A percentile compares a stretch with the other conserved stretches of the same genome.
phyloP scores from a whole-genome alignment of 2,329 filamentous ascomycete genomes.

The Aspergillus transmontanensis region DNA sequence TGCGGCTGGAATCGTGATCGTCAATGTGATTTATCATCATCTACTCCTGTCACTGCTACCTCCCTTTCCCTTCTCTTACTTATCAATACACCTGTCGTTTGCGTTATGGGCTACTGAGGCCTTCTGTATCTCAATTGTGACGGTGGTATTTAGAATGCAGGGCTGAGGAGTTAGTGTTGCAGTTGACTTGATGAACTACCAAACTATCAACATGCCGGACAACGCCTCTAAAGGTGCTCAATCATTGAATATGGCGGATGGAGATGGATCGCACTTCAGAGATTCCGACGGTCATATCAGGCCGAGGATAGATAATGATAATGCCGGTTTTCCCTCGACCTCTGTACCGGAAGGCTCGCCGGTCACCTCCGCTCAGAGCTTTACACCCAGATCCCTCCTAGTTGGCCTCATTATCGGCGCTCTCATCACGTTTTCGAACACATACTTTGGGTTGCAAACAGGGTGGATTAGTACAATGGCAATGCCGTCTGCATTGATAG shows the following conservation, averaged over 20 bases:
- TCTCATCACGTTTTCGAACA: constrained; percentile 94
- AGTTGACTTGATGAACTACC: constrained; percentile 36
- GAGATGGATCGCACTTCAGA: constrained; percentile 13
- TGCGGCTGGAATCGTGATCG: not conserved
- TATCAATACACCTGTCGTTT: not conserved
- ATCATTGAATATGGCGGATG: constrained; percentile 4
- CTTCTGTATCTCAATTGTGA: not conserved
- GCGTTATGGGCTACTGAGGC: constrained; percentile 4
- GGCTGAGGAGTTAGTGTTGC: constrained; percentile 5
- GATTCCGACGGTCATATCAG: not conserved
- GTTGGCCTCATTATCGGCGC: constrained; percentile 84
- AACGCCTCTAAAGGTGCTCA: constrained; percentile 23
- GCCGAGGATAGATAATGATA: constrained; percentile 1
- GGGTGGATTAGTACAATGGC: constrained; percentile 87
- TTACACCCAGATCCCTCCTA: constrained; percentile 78
- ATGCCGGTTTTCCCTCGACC: constrained; percentile 1
- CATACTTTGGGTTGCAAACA: constrained; percentile 97
- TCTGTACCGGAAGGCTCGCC: constrained; percentile 8
- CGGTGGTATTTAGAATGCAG: not conserved
- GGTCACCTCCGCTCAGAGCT: constrained; percentile 58
- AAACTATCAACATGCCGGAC: constrained; percentile 37
- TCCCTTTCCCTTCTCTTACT: not conserved
- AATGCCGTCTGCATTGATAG: constrained; percentile 92
- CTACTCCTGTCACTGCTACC: constrained; percentile 5
- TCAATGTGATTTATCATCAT: constrained; percentile 1